Percentiles rank a stretch among this genome's conserved stretches.
Conservation (phyloP, 208 protist species). For the Wallacemonas collosoma region DNA sequence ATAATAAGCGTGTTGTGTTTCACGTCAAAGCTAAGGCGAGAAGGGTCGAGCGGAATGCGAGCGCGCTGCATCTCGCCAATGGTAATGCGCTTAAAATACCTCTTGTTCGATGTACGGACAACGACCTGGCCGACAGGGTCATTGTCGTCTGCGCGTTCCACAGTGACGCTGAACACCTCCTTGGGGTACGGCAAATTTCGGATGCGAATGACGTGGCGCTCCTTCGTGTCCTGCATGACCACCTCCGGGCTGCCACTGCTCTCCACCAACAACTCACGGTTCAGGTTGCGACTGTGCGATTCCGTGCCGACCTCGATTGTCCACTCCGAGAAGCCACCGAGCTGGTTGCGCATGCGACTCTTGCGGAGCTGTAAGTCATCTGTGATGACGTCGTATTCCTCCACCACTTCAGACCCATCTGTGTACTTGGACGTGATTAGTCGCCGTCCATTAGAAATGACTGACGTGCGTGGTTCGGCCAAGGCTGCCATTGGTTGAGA, state of each 20-base stretch:
- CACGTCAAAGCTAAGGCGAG: slow-evolving; percentile 78
- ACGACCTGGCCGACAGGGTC: slow-evolving; percentile 84
- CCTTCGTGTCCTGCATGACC: slow-evolving; percentile 80
- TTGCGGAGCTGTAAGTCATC: slow-evolving; percentile 93
- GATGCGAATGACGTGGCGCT: slow-evolving; percentile 88
- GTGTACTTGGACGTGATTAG: slow-evolving; percentile 89
- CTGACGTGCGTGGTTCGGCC: slow-evolving; percentile 74
- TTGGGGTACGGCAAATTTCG: slow-evolving; percentile 92
- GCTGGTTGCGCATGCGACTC: slow-evolving; percentile 54
- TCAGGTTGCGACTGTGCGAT: slow-evolving; percentile 46
- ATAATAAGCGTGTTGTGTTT: slow-evolving; percentile 94
- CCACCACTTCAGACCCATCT: slow-evolving; percentile 89
- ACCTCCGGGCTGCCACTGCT: slow-evolving; percentile 77
- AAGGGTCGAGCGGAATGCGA: slow-evolving; percentile 54
- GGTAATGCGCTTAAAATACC: slow-evolving; percentile 93
- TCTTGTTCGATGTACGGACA: slow-evolving; percentile 95
- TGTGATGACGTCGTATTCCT: slow-evolving; percentile 94
- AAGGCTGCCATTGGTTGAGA: slow-evolving; percentile 23
- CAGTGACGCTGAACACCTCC: slow-evolving; percentile 78
- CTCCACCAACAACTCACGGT: slow-evolving; percentile 75
- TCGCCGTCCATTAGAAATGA: slow-evolving; percentile 80
- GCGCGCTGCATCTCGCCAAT: slow-evolving; percentile 85
- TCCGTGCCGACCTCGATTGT: slow-evolving; percentile 88
- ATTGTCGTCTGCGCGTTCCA: slow-evolving; percentile 56
- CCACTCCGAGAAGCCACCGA: slow-evolving; percentile 89